Percentiles rank a stretch among this genome's conserved stretches.
These are phyloP conservation scores for Fusarium sororula DNA, from an alignment of 2,329 filamentous ascomycete species.

Conservation along the genomic window DNA sequence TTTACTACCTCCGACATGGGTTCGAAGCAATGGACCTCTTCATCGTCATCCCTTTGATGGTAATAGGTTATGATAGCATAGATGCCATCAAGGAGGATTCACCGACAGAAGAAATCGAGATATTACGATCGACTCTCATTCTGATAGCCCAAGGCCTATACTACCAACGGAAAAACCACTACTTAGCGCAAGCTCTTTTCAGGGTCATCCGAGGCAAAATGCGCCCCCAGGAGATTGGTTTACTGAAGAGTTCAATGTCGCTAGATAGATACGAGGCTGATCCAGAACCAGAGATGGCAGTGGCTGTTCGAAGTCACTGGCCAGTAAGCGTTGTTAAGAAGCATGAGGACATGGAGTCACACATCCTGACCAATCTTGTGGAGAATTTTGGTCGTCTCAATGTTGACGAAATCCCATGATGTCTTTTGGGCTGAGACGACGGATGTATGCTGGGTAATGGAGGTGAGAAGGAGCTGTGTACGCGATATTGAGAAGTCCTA, in stretches of 20 bases:
- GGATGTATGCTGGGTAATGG: accelerated
- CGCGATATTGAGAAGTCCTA: background rate
- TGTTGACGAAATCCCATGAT: background rate
- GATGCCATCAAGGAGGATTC: constrained; percentile 36
- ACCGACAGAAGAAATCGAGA: constrained; percentile 26
- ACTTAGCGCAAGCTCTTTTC: constrained; percentile 47
- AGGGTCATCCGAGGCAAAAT: constrained; percentile 47
- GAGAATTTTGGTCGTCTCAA: constrained; percentile 23
- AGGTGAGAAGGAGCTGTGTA: background rate
- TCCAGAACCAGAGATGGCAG: constrained; percentile 25
- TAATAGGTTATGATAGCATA: constrained; percentile 41
- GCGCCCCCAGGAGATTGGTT: constrained; percentile 38
- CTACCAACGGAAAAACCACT: constrained; percentile 47
- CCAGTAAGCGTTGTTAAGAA: constrained; percentile 44
- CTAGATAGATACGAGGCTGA: constrained; percentile 34
- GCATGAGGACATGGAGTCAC: constrained; percentile 38
- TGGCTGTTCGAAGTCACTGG: constrained; percentile 45
- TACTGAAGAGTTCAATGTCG: constrained; percentile 28
- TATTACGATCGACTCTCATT: constrained; percentile 47
- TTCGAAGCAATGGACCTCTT: constrained; percentile 46
- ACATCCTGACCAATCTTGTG: constrained; percentile 38
- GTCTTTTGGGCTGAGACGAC: accelerated
- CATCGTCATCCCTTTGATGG: constrained; percentile 47
- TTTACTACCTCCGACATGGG: constrained; percentile 46
- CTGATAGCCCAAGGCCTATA: constrained; percentile 47